Evolutionary conservation across 2,329 filamentous ascomycete species (phyloP).

Genomic region (Herpotrichia juniperi): DNA sequence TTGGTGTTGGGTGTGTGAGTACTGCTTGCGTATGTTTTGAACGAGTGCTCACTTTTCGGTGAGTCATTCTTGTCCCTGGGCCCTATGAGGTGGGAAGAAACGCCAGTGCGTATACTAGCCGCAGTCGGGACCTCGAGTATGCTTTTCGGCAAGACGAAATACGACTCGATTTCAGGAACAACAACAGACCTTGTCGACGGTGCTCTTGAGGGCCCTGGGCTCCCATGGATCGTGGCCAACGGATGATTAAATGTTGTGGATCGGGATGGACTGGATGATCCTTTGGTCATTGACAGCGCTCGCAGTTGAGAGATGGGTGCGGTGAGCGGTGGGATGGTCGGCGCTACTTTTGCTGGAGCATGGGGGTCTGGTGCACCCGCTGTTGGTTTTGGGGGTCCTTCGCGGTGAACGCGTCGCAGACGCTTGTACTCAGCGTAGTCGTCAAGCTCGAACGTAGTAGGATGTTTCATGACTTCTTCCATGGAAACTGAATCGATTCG

Average conservation of each 20-base stretch:
- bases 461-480: constrained; percentile 45
- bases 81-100: background rate
- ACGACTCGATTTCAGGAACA: background rate
- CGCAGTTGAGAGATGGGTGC: constrained; percentile 2
- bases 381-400: constrained; percentile 12
- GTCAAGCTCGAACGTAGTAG: constrained; percentile 52
- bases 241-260: constrained; percentile 9
- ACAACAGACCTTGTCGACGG: background rate
- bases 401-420: constrained; percentile 32
- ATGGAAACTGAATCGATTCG: constrained; percentile 43
- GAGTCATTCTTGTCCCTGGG: background rate
- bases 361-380: background rate
- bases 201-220: background rate
- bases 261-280: constrained; percentile 6
- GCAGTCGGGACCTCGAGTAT: background rate
- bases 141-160: background rate
- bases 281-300: background rate
- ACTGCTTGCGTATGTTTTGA: constrained; percentile 10
- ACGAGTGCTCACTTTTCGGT: constrained; percentile 4
- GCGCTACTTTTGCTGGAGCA: constrained; percentile 16
- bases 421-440: constrained; percentile 57
- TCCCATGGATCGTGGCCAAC: background rate
- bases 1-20: constrained; percentile 10
- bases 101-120: background rate
- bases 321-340: constrained; percentile 9